Conservation (phyloP, 441 rosid species). For the Corymbia citriodora region DNA sequence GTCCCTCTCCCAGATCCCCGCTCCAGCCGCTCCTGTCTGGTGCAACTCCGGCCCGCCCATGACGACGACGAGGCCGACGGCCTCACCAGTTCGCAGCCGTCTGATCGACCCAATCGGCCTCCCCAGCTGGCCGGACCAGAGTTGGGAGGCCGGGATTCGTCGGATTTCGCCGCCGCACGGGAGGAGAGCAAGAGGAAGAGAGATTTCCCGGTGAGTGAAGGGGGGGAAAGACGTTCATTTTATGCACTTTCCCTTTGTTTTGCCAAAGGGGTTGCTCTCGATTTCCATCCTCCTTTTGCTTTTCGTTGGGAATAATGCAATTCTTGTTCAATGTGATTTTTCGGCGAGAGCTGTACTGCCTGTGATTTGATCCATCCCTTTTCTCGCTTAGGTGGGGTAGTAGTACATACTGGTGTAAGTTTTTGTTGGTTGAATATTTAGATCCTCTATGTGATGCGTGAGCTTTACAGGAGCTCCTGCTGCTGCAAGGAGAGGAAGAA, state of each 20-base stretch:
- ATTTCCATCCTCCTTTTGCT: slow-evolving; percentile 6
- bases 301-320: slow-evolving; percentile 18
- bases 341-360: background rate
- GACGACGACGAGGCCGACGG: slow-evolving; percentile 8
- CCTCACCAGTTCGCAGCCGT: slow-evolving; percentile 13
- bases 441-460: slow-evolving; percentile 2
- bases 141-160: background rate
- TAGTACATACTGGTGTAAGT: background rate
- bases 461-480: background rate
- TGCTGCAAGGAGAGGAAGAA: background rate
- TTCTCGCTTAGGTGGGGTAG: background rate
- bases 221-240: background rate
- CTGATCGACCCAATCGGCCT: slow-evolving; percentile 19
- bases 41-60: slow-evolving; percentile 41
- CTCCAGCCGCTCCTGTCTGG: slow-evolving; percentile 48
- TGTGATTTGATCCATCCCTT: background rate
- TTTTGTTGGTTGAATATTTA: background rate
- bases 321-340: background rate
- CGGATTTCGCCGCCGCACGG: background rate
- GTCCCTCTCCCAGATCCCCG: slow-evolving; percentile 81
- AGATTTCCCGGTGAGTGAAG: slow-evolving; percentile 32
- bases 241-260: slow-evolving; percentile 1
- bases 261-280: slow-evolving; percentile 1
- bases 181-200: slow-evolving; percentile 5
- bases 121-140: slow-evolving; percentile 36